phyloP scores from a whole-genome alignment of 2,329 filamentous ascomycete genomes.

The Lachnellula occidentalis region DNA sequence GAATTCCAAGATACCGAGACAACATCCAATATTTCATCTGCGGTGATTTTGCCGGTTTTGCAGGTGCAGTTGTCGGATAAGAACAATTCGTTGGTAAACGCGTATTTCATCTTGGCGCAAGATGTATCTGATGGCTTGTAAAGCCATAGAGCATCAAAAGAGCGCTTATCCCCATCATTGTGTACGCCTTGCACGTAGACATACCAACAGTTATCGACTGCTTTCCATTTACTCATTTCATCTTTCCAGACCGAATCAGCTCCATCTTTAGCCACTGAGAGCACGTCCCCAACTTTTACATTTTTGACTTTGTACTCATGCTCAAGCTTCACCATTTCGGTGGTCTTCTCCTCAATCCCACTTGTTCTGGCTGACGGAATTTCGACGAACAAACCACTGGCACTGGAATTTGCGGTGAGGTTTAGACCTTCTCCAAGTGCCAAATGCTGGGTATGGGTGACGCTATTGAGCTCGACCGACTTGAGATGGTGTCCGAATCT shows the following conservation, averaged over 20 bases:
- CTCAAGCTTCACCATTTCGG: conserved; percentile 21
- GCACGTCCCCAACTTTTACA: conserved; percentile 44
- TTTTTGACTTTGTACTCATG: conserved; percentile 40
- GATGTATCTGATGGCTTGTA: conserved; percentile 68
- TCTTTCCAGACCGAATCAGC: conserved; percentile 52
- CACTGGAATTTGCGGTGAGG: not conserved
- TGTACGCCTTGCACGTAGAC: conserved; percentile 60
- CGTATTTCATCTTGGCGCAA: conserved; percentile 62
- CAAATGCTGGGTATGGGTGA: conserved; percentile 27
- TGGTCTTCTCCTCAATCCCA: not conserved
- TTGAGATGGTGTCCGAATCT: conserved; percentile 51
- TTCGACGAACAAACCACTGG: not conserved
- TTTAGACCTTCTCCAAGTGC: conserved; percentile 5
- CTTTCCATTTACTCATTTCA: conserved; percentile 38
- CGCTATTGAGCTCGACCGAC: conserved; percentile 26
- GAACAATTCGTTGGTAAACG: conserved; percentile 68
- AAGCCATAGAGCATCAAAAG: conserved; percentile 67
- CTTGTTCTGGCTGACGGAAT: not conserved
- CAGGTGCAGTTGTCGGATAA: conserved; percentile 74
- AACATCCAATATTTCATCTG: conserved; percentile 50
- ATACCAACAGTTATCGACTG: conserved; percentile 56
- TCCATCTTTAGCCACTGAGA: conserved; percentile 40
- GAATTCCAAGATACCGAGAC: conserved; percentile 55
- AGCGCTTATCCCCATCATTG: conserved; percentile 30
- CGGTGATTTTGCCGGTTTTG: conserved; percentile 38